Evolutionary conservation across 192 early-diverging fungal genomes (phyloP).

Genomic region (Oehlia diaphana): DNA sequence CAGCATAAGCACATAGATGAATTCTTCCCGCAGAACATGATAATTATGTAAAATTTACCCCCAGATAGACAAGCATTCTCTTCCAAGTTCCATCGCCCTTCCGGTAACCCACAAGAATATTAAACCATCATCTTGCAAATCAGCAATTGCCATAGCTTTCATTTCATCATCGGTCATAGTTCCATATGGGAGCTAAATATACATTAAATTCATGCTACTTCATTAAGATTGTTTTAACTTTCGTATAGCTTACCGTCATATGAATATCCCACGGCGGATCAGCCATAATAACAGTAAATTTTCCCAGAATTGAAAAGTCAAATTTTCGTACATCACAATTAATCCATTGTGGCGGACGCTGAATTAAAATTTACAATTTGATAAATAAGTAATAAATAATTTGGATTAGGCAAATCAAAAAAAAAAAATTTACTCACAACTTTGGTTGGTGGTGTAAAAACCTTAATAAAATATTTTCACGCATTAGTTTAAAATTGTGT

Average conservation of each 20-base stretch:
- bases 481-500: slow-evolving; percentile 23
- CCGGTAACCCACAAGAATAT: slow-evolving; percentile 68
- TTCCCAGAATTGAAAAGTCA: slow-evolving; percentile 54
- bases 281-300: slow-evolving; percentile 64
- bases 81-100: slow-evolving; percentile 62
- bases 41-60: slow-evolving; percentile 25
- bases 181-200: slow-evolving; percentile 57
- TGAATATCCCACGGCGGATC: slow-evolving; percentile 73
- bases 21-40: background rate
- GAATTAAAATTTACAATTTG: background rate
- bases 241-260: slow-evolving; percentile 42
- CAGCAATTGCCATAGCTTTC: slow-evolving; percentile 47
- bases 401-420: background rate
- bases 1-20: background rate
- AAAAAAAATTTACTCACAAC: background rate
- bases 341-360: slow-evolving; percentile 63
- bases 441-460: slow-evolving; percentile 20
- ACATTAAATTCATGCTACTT: background rate
- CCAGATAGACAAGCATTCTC: slow-evolving; percentile 53
- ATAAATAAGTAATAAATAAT: no score
- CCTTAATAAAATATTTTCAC: background rate
- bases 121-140: slow-evolving; percentile 56
- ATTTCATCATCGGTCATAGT: slow-evolving; percentile 71
- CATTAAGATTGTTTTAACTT: background rate
- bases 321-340: slow-evolving; percentile 60